Evolutionary conservation across 2,329 filamentous ascomycete species (phyloP).

Genomic region (Arthrobotrys megalospora): DNA sequence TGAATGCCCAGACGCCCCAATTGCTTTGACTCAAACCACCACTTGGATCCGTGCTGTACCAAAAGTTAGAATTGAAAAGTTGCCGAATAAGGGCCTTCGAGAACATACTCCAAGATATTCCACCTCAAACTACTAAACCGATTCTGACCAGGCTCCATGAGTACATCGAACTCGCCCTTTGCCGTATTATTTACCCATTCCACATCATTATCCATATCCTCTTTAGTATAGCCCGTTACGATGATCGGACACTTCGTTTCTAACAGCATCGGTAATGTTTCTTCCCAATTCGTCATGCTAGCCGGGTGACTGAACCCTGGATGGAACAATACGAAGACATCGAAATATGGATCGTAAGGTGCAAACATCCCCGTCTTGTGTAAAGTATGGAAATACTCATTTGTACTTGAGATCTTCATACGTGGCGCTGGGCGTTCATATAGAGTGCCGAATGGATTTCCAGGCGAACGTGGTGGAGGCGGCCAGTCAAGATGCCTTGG

Average conservation of each 20-base stretch:
- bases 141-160: slow-evolving; percentile 94
- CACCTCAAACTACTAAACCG: slow-evolving; percentile 92
- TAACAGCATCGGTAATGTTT: slow-evolving; percentile 88
- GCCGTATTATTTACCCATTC: slow-evolving; percentile 90
- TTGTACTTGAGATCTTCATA: slow-evolving; percentile 97
- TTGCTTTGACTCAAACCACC: slow-evolving; percentile 91
- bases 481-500: slow-evolving; percentile 84
- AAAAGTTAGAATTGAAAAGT: slow-evolving; percentile 11
- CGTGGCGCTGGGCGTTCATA: slow-evolving; percentile 88
- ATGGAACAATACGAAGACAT: slow-evolving; percentile 97
- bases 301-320: slow-evolving; percentile 95
- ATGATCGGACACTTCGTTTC: slow-evolving; percentile 97
- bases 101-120: slow-evolving; percentile 94
- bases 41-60: slow-evolving; percentile 41
- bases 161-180: slow-evolving; percentile 89
- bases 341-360: slow-evolving; percentile 97
- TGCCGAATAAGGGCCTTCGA: background rate
- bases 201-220: slow-evolving; percentile 93
- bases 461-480: slow-evolving; percentile 84
- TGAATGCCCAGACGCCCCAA: slow-evolving; percentile 97
- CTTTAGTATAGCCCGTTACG: slow-evolving; percentile 95
- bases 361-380: slow-evolving; percentile 91
- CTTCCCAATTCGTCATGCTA: slow-evolving; percentile 92
- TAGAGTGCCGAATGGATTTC: slow-evolving; percentile 93
- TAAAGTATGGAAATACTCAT: slow-evolving; percentile 97